Evolutionary conservation across 2,329 filamentous ascomycete species (phyloP), one percentile per base, ranked within the genome.

Genomic region (Xylariaceae sp.): DNA sequence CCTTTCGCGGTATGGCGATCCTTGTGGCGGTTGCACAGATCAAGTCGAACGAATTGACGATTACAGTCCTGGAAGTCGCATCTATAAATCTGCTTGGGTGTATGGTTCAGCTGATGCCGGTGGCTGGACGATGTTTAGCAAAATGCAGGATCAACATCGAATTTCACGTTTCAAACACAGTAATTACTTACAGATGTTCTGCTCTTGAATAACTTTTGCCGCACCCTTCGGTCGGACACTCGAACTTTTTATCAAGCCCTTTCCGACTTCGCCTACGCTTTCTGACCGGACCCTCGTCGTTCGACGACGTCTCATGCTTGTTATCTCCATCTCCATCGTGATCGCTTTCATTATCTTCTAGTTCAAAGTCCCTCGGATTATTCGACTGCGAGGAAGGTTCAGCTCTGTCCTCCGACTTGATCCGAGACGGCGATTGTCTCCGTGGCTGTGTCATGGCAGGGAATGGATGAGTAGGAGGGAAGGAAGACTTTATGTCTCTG

Each of bases 161-260:
- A 17, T 12, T 39, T 11, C 14, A 18, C n/a, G 30, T 33, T 12
- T 35, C n/a, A 12, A 5, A n/a, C 40, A 15, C n/a, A 41, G 19
- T 42, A 30, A 30, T 47, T 32, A 48, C 60, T 77, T 81, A 96
- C 74, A 99, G 75, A 74, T 99, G 94, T 71, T 97, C 94, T 9
- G 94, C 92, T 66, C 94, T 82, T 22, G 92, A 96, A 68, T 99
- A 99, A 66, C 87, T 95, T 76, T 96, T 99, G 38, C 90, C 91
- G 63, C 94, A 99, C 36, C 87, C 89, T 57, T 89, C 85, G 52
- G 90, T 83, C 5, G 87, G 85, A 66, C 94, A 99, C 62, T 88
- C 85, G 56, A 90, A 92, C 63, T 85, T 83, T 71, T 90, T 91
- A 67, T 90, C 87, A 38, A 89, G 72, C 3, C 86, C 86, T 67